A percentile compares a stretch with the other conserved stretches of the same genome.
These are phyloP conservation scores for Alnus rubra DNA, from an alignment of 306 rosid species.

Conservation along the genomic window DNA sequence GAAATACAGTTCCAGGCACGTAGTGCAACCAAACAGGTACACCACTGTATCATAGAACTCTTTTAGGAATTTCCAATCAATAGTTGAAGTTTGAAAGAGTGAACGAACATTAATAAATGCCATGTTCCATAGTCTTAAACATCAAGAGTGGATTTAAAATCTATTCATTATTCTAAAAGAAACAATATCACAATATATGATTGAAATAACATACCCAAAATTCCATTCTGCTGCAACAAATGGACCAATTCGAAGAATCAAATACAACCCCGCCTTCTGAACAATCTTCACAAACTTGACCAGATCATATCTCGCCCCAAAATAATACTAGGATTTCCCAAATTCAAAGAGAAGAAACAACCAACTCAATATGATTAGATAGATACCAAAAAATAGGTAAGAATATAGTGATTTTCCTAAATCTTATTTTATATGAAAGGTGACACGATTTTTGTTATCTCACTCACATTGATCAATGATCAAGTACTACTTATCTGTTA, in stretches of 20 bases:
- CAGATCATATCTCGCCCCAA: slow-evolving; percentile 57
- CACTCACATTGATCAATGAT: neutral
- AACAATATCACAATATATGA: neutral
- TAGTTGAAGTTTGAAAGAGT: slow-evolving; percentile 11
- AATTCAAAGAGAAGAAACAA: slow-evolving; percentile 1
- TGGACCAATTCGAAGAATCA: slow-evolving; percentile 62
- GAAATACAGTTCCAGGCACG: slow-evolving; percentile 80
- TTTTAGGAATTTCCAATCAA: slow-evolving; percentile 25
- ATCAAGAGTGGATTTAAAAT: slow-evolving; percentile 4
- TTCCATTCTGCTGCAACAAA: slow-evolving; percentile 62
- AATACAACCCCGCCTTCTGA: slow-evolving; percentile 49
- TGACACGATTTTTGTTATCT: too few relatives aligned
- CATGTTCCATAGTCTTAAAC: neutral
- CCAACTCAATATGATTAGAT: neutral
- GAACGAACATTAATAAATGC: neutral
- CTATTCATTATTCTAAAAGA: neutral
- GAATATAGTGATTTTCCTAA: neutral
- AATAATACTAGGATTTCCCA: slow-evolving; percentile 40
- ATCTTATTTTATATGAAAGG: neutral
- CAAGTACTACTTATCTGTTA: neutral
- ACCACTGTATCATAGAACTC: slow-evolving; percentile 60
- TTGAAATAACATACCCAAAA: slow-evolving; percentile 37
- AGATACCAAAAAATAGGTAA: neutral
- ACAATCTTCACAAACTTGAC: slow-evolving; percentile 56
- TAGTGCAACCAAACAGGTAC: slow-evolving; percentile 96